phyloP scores from a whole-genome alignment of 2,329 filamentous ascomycete genomes.

The Pleurostoma richardsiae region DNA sequence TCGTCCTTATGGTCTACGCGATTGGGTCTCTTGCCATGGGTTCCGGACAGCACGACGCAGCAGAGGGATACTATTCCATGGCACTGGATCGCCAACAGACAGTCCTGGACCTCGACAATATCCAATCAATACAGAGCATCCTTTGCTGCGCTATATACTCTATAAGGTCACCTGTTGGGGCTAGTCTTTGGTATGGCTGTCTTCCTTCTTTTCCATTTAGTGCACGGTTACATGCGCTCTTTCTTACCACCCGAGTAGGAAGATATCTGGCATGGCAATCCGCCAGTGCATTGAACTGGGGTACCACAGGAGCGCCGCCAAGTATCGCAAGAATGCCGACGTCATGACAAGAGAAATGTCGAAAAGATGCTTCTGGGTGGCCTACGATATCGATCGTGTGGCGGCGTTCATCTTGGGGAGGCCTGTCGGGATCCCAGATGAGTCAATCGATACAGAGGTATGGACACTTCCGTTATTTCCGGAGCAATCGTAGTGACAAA shows the following conservation, averaged over 20 bases:
- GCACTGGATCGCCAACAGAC: constrained; percentile 7
- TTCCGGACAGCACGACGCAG: constrained; percentile 4
- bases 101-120: constrained; percentile 15
- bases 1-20: constrained; percentile 14
- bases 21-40: constrained; percentile 9
- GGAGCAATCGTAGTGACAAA: neutral
- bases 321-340: constrained; percentile 2
- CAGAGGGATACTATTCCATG: constrained; percentile 1
- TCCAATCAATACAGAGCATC: constrained; percentile 25
- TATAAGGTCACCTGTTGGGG: constrained; percentile 19
- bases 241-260: constrained; percentile 9
- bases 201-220: neutral
- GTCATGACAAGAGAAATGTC: constrained; percentile 14
- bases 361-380: constrained; percentile 20
- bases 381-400: constrained; percentile 17
- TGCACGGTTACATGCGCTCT: constrained; percentile 1
- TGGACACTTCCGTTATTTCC: neutral
- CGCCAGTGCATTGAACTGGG: constrained; percentile 25
- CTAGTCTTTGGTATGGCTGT: constrained; percentile 12
- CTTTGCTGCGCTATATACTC: constrained; percentile 25
- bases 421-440: constrained; percentile 17
- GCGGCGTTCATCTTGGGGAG: constrained; percentile 17
- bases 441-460: constrained; percentile 19
- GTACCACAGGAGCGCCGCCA: constrained; percentile 19
- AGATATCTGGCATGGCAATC: constrained; percentile 21